phyloP scores from a whole-genome alignment of 108 stramenopile species.

The Cyclotella choctawhatcheeana region DNA sequence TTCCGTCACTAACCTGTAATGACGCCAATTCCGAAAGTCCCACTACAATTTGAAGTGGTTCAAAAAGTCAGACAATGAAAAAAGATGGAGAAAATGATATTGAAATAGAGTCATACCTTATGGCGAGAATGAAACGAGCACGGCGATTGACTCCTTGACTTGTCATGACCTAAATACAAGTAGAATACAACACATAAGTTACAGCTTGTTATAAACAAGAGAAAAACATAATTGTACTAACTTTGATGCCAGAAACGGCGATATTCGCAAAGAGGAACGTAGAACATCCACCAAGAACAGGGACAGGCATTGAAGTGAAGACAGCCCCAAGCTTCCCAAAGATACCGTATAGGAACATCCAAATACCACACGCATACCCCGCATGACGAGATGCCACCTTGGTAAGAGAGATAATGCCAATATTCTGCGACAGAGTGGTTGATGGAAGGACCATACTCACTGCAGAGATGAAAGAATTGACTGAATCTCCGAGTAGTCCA shows the following conservation, averaged over 20 bases:
- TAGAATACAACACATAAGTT: no score
- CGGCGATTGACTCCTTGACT: not conserved
- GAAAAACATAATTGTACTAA: no score
- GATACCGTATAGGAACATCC: not conserved
- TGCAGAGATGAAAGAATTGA: not conserved
- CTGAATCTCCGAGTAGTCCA: not conserved
- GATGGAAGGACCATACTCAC: not conserved
- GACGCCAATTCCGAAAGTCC: not conserved
- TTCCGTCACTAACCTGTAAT: no score
- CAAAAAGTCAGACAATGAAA: no score
- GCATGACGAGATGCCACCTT: not conserved
- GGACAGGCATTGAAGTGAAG: not conserved
- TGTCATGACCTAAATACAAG: no score
- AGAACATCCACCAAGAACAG: not conserved
- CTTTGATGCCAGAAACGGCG: not conserved
- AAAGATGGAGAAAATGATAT: no score
- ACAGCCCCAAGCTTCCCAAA: not conserved
- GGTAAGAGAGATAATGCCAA: not conserved
- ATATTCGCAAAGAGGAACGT: not conserved
- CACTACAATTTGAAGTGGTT: not conserved
- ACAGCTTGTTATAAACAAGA: no score
- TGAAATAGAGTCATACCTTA: no score
- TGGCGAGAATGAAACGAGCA: not conserved
- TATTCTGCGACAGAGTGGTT: not conserved
- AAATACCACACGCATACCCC: not conserved